Base-by-base conservation (phyloP, 768 basidiomycete species). In the Basidioascus undulatus region DNA sequence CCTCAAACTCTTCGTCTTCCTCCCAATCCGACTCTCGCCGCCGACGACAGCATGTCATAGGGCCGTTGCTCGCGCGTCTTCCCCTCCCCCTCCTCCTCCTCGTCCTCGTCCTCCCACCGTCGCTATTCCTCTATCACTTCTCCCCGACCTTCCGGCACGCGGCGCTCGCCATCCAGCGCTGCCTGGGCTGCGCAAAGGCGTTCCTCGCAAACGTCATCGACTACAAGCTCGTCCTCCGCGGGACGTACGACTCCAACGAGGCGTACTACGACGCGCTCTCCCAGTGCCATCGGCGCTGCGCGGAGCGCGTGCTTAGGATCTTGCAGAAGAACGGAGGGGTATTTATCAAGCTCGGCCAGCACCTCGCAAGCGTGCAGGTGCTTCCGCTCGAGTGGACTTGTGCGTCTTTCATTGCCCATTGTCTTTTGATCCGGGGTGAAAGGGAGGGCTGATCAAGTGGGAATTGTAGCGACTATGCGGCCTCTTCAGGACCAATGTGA, bases 401-500 rank as follows among this genome's bases (percentile, higher is more conserved):
- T 11, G 65, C 65, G 31, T 11, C 41, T 27, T 30, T 41, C 23
- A 39, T 16, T 11, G 19, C 11, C 20, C 20, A 13, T 6, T 24
- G 7, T 23, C 21, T 30, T 11, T 8, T 7, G 16, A 39, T n/a
- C 16, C 21, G n/a, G n/a, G n/a, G n/a, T n/a, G n/a, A 12, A 13
- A 19, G 19, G 37, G 10, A 10, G 15, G 10, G 10, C 18, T 21
- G 35, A 13, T 23, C 20, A n/a, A n/a, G n/a, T n/a, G n/a, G n/a
- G n/a, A 30, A 43, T 59, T 82, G 43, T 35, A 3, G 19, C 33
- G 24, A 58, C 57, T 2, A 59, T 60, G 59, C 45, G 51, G 16
- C 59, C 58, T n/a, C 46, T 60, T 12, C 87, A 96, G 55, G 92
- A 96, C 60, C 77, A 76, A 53, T 98, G 92, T 57, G 76, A 79